Evolutionary conservation across 2,329 filamentous ascomycete genomes (phyloP).

Genomic region (Ascochyta viciae-villosae): DNA sequence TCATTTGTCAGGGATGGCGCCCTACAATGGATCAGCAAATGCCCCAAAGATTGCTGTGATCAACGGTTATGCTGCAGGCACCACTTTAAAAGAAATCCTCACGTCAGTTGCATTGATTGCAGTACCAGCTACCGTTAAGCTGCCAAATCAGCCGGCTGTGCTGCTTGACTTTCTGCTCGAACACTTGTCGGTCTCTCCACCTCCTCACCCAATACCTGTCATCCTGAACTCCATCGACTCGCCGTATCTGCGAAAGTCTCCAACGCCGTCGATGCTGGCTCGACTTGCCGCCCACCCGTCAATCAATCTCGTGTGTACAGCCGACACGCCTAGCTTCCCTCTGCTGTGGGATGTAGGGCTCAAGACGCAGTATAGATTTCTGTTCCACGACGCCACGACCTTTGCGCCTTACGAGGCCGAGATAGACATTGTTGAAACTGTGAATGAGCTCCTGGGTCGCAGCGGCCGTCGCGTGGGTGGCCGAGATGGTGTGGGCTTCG

Average conservation of each 20-base stretch:
- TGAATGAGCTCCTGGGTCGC: conserved; percentile 84
- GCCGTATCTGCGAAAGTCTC: conserved; percentile 72
- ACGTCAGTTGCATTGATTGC: conserved; percentile 72
- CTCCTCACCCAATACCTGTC: conserved; percentile 63
- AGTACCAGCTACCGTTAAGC: conserved; percentile 57
- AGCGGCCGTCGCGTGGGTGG: conserved; percentile 82
- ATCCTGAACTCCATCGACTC: conserved; percentile 90
- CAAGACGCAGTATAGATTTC: conserved; percentile 82
- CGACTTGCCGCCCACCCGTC: conserved; percentile 76
- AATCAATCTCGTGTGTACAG: conserved; percentile 78
- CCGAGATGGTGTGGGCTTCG: conserved; percentile 89
- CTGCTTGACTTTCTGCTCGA: conserved; percentile 72
- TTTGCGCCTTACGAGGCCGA: conserved; percentile 78
- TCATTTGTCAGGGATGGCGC: conserved; percentile 37
- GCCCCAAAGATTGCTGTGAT: conserved; percentile 76
- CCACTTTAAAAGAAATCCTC: conserved; percentile 73
- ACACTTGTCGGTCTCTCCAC: conserved; percentile 60
- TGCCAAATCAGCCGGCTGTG: conserved; percentile 70
- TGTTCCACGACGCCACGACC: conserved; percentile 94
- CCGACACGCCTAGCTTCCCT: conserved; percentile 86
- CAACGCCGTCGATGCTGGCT: conserved; percentile 75
- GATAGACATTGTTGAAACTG: conserved; percentile 85
- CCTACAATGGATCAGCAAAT: conserved; percentile 40
- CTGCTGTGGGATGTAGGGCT: conserved; percentile 88
- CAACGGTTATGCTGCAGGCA: conserved; percentile 79